Conservation (phyloP, 352 stramenopile species). For the Globisporangium barbulae region DNA sequence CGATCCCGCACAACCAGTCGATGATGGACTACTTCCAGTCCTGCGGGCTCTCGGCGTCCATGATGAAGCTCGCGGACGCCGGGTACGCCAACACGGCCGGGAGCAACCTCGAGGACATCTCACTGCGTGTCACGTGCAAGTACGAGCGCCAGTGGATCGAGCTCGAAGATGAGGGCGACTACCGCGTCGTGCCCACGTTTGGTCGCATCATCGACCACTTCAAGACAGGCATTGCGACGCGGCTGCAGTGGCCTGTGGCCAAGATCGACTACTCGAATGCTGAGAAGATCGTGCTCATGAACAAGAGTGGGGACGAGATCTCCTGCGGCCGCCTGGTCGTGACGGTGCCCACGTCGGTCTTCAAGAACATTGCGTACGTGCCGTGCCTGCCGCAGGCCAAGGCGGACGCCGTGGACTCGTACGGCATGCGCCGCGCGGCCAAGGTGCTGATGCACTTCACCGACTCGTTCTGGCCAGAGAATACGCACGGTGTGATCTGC, state of each 20-base stretch:
- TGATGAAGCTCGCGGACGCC: slow-evolving; percentile 80
- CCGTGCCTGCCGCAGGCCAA: slow-evolving; percentile 58
- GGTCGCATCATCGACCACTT: slow-evolving; percentile 66
- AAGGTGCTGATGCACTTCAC: slow-evolving; percentile 80
- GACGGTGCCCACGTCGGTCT: slow-evolving; percentile 75
- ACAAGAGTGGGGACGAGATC: slow-evolving; percentile 46
- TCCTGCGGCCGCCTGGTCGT: slow-evolving; percentile 63
- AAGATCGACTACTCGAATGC: slow-evolving; percentile 58
- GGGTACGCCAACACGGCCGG: slow-evolving; percentile 83
- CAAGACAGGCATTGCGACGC: slow-evolving; percentile 37
- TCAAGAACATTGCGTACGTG: slow-evolving; percentile 67
- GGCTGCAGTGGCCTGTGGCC: slow-evolving; percentile 54
- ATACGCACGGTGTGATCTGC: slow-evolving; percentile 79
- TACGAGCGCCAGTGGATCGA: slow-evolving; percentile 86
- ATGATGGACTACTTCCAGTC: slow-evolving; percentile 79
- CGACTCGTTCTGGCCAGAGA: slow-evolving; percentile 58
- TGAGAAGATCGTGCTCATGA: slow-evolving; percentile 53
- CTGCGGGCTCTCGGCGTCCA: slow-evolving; percentile 55
- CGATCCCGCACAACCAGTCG: slow-evolving; percentile 54
- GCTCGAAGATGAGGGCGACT: slow-evolving; percentile 79
- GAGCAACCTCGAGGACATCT: slow-evolving; percentile 66
- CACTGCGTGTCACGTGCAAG: slow-evolving; percentile 68
- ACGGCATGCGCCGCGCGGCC: slow-evolving; percentile 67
- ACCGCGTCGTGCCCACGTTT: slow-evolving; percentile 66
- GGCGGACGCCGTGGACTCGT: slow-evolving; percentile 53